Evolutionary conservation across 768 basidiomycete species (phyloP), one percentile per base, ranked within the genome.

Genomic region (Termitomyces titanicus): DNA sequence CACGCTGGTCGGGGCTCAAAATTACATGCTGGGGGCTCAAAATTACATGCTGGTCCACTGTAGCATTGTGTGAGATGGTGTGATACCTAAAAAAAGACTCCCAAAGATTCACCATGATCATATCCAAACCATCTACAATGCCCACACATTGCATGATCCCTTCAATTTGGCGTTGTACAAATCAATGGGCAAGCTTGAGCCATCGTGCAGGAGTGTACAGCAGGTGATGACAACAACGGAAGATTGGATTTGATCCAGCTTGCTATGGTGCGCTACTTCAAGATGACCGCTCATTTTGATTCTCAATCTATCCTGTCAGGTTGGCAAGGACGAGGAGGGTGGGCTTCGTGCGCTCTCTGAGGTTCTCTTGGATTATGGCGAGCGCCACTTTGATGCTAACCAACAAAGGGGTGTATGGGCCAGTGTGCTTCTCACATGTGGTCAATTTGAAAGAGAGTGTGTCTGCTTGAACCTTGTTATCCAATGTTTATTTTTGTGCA

Each of bases 181-280:
- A 69, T 76, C 98, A 34, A 89, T 98, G 78, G 96, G 94, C 42
- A 90, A 90, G 63, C 81, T 96, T 50, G 97, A 99, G 62, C 84
- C 93, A 1, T 71, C 81, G 5, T 78, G 90, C 53, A 80, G 94
- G 46, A 88, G 83, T 63, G 86, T 95, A 2, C 81, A 85, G 5
- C 83, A 86, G 38, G 93, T 98, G 5, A 98, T 94, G 0, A 81
- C 82, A 10, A 95, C 94, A 1, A 94, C 92, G 2, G 97, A 98
- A 68, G 97, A 99, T 70, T 99, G 96, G 96, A 76, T 98, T 34
- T 99, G 96, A 96, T 95, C 76, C 95, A 99, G 72, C 79, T 98
- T 12, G 80, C 87, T 1, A 89, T 98, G 83, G 90, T 85, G 46
- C 29, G 74, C 59, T 8, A 5, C 29, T 2, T n/a, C n/a, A n/a